Evolutionary conservation across 805 yeast genomes (phyloP), one percentile per base, ranked within the genome.

Genomic region (Candida broadrunensis): DNA sequence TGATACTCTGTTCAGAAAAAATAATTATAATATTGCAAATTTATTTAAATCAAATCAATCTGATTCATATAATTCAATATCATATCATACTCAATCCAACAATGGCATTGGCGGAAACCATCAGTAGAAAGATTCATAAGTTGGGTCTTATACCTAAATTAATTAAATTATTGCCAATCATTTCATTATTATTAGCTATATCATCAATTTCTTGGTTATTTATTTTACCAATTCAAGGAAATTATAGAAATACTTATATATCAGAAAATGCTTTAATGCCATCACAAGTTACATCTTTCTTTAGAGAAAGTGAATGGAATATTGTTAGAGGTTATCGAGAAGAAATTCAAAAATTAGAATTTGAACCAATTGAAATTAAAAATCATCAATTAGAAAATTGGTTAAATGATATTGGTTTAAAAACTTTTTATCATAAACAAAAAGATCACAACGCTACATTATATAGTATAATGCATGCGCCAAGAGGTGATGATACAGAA

Each of bases 221-320:
- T 12, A 62, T 74, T 17, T 67, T 89, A 37, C 97, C 98, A 0
- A 46, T 80, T 50, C 85, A 85, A 14, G 98, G 97, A 16, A 88
- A 87, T 55, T 88, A 69, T 59, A 71, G 97, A 41, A 64, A 72
- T 47, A 88, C 97, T 2, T 93, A 93, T 60, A 85, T 90, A 11
- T 85, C 95, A 6, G 99, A 93, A 57, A 93, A 93, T 63, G 99
- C 99, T 24, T 70, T 93, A 59, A 82, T 93, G 87, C 97, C 99
- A 6, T 90, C 95, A 0, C 98, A 93, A 60, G 98, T 93, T 2
- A 83, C 83, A 51, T 82, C 95, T 18, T 89, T 88, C 58, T 93
- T 87, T 60, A 74, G 97, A 41, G 98, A 91, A 55, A 80, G 88
- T 31, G 98, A 93, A 58, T 93, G 98, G 97, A 88, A 90, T 54